phyloP scores from a whole-genome alignment of 345 rosid species.

The Sisymbrium altissimum region DNA sequence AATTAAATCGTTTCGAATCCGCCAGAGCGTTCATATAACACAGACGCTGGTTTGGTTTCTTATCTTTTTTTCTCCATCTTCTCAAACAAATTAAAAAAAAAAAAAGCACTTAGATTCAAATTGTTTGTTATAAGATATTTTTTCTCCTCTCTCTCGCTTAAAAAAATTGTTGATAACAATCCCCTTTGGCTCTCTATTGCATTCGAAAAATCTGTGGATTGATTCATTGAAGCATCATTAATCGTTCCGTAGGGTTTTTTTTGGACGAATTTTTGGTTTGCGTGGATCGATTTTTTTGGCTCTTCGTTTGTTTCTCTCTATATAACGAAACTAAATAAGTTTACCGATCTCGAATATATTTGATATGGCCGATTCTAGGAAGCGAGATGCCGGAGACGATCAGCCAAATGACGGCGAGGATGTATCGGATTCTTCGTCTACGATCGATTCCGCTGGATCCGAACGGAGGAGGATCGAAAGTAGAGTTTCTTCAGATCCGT shows the following conservation, averaged over 20 bases:
- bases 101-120: constrained; percentile 1
- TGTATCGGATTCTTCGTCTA: constrained; percentile 20
- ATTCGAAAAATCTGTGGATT: constrained; percentile 8
- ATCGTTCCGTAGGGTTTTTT: constrained; percentile 5
- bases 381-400: constrained; percentile 41
- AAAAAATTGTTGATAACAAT: too few species aligned
- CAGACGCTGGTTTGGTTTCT: neutral
- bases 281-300: constrained; percentile 17
- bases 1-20: constrained; percentile 13
- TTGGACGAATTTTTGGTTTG: neutral
- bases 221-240: constrained; percentile 16
- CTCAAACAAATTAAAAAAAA: constrained; percentile 3
- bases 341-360: constrained; percentile 31
- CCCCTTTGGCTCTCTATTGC: neutral
- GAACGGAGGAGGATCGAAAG: constrained; percentile 34
- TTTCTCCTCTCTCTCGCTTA: neutral
- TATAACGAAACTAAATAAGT: neutral
- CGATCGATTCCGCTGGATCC: constrained; percentile 38
- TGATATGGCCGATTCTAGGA: constrained; percentile 53
- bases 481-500: constrained; percentile 54
- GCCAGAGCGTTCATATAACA: constrained; percentile 4
- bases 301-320: neutral
- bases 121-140: neutral
- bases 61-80: constrained; percentile 12
- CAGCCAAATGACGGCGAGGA: constrained; percentile 43